Base-by-base conservation (phyloP, 2,329 filamentous ascomycete genomes). In the Meredithiella fracta region DNA sequence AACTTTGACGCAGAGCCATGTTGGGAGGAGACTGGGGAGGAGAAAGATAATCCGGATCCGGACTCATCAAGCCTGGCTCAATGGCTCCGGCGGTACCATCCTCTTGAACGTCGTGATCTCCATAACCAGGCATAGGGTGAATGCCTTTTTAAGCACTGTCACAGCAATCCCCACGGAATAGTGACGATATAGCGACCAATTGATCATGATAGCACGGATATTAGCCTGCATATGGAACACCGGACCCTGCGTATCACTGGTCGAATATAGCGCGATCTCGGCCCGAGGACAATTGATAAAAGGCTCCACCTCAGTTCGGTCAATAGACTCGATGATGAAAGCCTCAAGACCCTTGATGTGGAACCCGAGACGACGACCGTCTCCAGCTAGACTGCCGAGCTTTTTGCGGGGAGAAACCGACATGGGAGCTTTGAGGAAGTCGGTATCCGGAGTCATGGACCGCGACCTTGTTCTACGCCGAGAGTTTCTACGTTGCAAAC, bases 121-220 rank as follows among this genome's bases (percentile, higher is more conserved):
- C 38, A 25, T 51, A 31, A 20, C 23, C 62, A 60, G 1, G 64
- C 57, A 17, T 59, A 52, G 29, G 52, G 22, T 60, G 57, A 26
- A 58, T 62, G 60, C 63, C 65, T 62, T 63, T 66, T 62, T 65
- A 23, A 98, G 67, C 2, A 94, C 86, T 65, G 82, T 82, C 23
- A 77, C 72, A 7, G 91, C 92, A 59, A 97, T 81, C 1, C 88
- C 86, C 25, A 94, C 76, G 0, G 90, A 85, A 65, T 96, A 98
- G 65, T 95, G 90, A 2, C 90, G 83, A 66, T 94, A 95, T 0
- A 98, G 76, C 0, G 94, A 98, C 65, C 97, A 97, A 53, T 94
- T 85, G 6, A 94, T 64, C 59, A 86, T 80, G 1, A 98, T 70
- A 4, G 85, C 87, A 61, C 85, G 84, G 20, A 92, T 77, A 54